These are phyloP conservation scores for Lagerstroemia speciosa DNA, from an alignment of 345 rosid species.

Conservation along the genomic window DNA sequence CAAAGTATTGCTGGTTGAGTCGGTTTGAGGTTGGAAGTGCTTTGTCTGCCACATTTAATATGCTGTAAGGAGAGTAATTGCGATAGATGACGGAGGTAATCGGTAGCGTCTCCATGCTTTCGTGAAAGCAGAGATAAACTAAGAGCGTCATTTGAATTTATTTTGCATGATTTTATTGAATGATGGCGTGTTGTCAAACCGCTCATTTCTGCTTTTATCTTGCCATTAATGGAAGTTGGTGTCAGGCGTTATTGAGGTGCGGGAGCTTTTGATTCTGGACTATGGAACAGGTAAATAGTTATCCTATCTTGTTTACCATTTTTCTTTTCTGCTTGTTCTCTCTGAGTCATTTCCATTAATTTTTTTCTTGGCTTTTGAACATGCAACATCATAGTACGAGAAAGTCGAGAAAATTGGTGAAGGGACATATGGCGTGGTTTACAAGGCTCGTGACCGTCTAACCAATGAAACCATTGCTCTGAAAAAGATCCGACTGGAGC, in stretches of 20 bases:
- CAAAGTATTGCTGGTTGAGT: background rate
- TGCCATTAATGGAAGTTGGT: background rate
- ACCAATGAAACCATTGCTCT: constrained; percentile 91
- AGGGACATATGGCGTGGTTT: constrained; percentile 97
- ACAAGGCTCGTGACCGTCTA: constrained; percentile 83
- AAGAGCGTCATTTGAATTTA: background rate
- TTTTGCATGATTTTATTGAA: background rate
- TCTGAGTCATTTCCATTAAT: background rate
- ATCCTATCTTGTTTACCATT: background rate
- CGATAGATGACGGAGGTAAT: background rate
- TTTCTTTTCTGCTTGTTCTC: constrained; percentile 1
- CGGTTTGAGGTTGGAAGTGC: background rate
- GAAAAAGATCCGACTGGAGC: constrained; percentile 96
- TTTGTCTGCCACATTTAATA: background rate
- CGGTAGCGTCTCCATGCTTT: background rate
- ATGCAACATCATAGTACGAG: constrained; percentile 55
- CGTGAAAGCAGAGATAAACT: background rate
- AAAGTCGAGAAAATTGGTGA: constrained; percentile 99
- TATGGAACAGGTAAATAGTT: background rate
- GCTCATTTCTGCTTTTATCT: background rate
- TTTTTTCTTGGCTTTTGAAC: background rate
- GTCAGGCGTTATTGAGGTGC: background rate
- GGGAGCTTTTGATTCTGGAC: background rate
- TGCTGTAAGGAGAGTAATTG: background rate
- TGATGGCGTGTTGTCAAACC: background rate